Evolutionary conservation across 768 basidiomycete species (phyloP).

Genomic region (Hypholoma fasciculare): DNA sequence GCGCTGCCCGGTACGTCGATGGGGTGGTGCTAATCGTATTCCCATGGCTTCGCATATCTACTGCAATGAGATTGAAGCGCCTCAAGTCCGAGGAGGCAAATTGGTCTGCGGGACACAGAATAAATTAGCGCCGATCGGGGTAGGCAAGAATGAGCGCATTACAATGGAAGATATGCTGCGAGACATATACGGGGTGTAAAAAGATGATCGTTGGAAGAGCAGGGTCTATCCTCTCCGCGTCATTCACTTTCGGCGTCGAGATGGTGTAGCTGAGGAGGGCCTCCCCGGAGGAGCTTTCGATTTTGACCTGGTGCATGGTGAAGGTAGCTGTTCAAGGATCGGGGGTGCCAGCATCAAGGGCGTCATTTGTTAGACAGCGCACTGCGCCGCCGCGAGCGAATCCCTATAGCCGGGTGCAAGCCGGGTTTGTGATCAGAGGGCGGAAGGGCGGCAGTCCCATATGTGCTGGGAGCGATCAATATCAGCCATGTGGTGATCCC

Average conservation of each 20-base stretch:
- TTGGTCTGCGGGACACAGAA: constrained; percentile 22
- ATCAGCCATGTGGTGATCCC: no score
- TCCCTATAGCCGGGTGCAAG: no score
- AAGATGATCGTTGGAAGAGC: constrained; percentile 34
- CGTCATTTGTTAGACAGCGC: no score
- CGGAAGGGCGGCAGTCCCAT: neutral
- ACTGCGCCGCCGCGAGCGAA: no score
- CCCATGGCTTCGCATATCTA: constrained; percentile 35
- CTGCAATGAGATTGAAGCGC: constrained; percentile 35
- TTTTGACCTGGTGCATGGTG: constrained; percentile 30
- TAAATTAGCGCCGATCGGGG: no score
- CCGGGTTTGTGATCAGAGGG: neutral
- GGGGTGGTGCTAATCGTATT: constrained; percentile 27
- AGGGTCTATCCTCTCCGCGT: constrained; percentile 27
- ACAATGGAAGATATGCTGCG: constrained; percentile 33
- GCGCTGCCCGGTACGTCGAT: constrained; percentile 22
- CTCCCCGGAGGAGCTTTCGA: constrained; percentile 27
- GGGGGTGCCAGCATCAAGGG: neutral
- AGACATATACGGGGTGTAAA: constrained; percentile 35
- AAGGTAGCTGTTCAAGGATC: neutral
- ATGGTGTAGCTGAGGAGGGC: constrained; percentile 35
- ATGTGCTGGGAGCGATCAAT: no score
- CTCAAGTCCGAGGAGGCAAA: constrained; percentile 31
- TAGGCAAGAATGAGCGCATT: constrained; percentile 4
- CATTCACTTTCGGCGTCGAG: constrained; percentile 30